Percentiles rank a stretch among this genome's conserved stretches.
These are phyloP conservation scores for Xylaria intraflava DNA, from an alignment of 495 filamentous ascomycete genomes.

Conservation along the genomic window DNA sequence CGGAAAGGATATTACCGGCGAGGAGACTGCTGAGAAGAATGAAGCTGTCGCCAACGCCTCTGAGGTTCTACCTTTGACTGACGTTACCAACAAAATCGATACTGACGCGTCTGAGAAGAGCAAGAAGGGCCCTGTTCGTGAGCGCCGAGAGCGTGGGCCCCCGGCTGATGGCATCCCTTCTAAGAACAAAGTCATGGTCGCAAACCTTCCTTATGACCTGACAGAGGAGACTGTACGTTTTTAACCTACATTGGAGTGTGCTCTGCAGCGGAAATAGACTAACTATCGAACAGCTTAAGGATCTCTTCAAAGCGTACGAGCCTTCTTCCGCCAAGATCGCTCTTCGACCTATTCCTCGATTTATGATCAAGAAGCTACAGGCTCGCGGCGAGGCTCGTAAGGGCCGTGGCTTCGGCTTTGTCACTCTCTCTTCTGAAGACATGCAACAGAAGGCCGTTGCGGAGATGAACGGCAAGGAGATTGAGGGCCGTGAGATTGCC, in stretches of 20 bases:
- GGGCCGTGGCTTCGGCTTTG: conserved; percentile 98
- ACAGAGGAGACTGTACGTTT: conserved; percentile 82
- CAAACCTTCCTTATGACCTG: conserved; percentile 95
- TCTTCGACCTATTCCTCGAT: conserved; percentile 94
- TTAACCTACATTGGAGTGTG: neutral
- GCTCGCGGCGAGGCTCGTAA: conserved; percentile 96
- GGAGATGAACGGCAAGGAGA: conserved; percentile 99
- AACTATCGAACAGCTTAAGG: conserved; percentile 69
- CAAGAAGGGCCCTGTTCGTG: conserved; percentile 46
- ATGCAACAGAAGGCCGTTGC: conserved; percentile 90
- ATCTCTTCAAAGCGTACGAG: conserved; percentile 84
- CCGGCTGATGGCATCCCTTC: conserved; percentile 96
- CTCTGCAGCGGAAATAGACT: conserved; percentile 23
- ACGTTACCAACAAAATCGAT: conserved; percentile 43
- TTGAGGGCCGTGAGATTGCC: conserved; percentile 96
- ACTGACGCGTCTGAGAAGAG: conserved; percentile 38
- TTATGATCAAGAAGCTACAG: conserved; percentile 99
- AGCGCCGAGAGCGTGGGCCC: conserved; percentile 80
- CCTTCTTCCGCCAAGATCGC: conserved; percentile 95
- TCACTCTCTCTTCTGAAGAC: conserved; percentile 91
- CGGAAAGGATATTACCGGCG: conserved; percentile 37
- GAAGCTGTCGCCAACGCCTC: conserved; percentile 35
- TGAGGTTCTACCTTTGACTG: conserved; percentile 47
- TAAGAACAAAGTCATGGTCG: conserved; percentile 99
- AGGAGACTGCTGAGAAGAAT: conserved; percentile 42